These are phyloP conservation scores for Ogataea ganodermae DNA, from an alignment of 805 yeast species.

Conservation along the genomic window DNA sequence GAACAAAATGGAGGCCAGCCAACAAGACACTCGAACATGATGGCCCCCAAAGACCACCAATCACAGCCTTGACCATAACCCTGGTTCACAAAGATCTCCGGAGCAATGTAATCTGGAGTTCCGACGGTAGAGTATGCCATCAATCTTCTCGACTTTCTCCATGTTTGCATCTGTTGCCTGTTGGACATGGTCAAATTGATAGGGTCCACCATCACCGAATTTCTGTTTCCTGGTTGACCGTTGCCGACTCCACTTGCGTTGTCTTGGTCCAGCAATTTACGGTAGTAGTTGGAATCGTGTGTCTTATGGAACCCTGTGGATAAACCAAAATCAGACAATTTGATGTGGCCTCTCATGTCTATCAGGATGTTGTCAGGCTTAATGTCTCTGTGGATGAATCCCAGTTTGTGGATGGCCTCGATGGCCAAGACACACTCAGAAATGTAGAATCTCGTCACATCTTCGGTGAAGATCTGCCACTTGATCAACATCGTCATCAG, in stretches of 20 bases:
- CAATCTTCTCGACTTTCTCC: constrained; percentile 87
- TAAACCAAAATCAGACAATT: constrained; percentile 72
- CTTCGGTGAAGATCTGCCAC: constrained; percentile 93
- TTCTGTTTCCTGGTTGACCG: constrained; percentile 45
- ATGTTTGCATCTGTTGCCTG: constrained; percentile 91
- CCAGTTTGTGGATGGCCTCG: constrained; percentile 89
- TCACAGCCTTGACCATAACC: constrained; percentile 97
- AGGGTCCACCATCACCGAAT: constrained; percentile 88
- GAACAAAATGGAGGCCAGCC: constrained; percentile 99
- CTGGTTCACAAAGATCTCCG: constrained; percentile 88
- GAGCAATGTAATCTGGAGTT: constrained; percentile 95
- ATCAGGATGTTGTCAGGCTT: constrained; percentile 90
- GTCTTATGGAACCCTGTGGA: constrained; percentile 93
- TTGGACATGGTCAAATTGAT: constrained; percentile 94
- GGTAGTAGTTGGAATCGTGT: constrained; percentile 85
- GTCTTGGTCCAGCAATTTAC: constrained; percentile 74
- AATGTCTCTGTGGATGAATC: constrained; percentile 95
- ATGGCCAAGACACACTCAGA: constrained; percentile 96
- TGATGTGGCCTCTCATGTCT: constrained; percentile 65
- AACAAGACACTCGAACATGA: constrained; percentile 92
- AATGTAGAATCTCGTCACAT: constrained; percentile 88
- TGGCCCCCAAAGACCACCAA: constrained; percentile 97
- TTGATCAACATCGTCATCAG: constrained; percentile 93
- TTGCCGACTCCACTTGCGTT: constrained; percentile 29
- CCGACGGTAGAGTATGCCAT: constrained; percentile 98